Percentiles rank a stretch among this genome's conserved stretches.
Conservation (phyloP, 352 stramenopile species). For the Phytopythium litorale region DNA sequence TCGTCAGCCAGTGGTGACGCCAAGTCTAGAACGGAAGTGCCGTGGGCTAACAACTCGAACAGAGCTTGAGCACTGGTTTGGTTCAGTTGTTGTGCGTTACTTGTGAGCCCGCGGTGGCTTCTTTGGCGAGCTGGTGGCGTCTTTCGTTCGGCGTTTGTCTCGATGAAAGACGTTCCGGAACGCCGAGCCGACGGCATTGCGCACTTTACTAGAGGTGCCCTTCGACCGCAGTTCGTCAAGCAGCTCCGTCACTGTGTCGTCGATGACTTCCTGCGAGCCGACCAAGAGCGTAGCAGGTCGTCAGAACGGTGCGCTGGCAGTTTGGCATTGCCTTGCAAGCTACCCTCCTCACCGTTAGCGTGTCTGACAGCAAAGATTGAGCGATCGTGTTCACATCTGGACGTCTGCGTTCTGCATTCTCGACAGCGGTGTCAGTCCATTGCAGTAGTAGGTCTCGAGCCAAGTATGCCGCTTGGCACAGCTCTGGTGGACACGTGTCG, state of each 20-base stretch:
- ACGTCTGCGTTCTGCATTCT: conserved; percentile 11
- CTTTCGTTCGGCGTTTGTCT: neutral
- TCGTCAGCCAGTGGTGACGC: neutral
- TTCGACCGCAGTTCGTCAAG: conserved; percentile 22
- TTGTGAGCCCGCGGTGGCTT: neutral
- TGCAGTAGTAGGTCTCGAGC: conserved; percentile 37
- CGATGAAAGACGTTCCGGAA: conserved; percentile 2
- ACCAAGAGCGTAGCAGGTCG: neutral
- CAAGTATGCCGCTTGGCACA: conserved; percentile 33
- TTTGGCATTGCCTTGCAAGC: neutral
- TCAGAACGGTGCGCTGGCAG: neutral
- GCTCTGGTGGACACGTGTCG: conserved; percentile 35
- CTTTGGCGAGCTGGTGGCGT: neutral
- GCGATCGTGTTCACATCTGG: neutral
- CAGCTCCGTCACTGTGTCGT: conserved; percentile 7
- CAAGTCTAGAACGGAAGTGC: neutral
- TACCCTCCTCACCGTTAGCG: neutral
- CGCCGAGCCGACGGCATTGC: conserved; percentile 3
- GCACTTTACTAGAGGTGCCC: conserved; percentile 17
- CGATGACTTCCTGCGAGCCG: neutral
- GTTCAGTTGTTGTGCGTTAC: neutral
- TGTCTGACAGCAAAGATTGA: neutral
- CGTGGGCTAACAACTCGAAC: neutral
- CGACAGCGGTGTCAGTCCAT: conserved; percentile 33
- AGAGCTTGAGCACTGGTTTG: neutral